Percentiles rank a stretch among this genome's conserved stretches.
These are phyloP conservation scores for Pichia sp. DNA, from an alignment of 1,139 yeast species.

Conservation along the genomic window DNA sequence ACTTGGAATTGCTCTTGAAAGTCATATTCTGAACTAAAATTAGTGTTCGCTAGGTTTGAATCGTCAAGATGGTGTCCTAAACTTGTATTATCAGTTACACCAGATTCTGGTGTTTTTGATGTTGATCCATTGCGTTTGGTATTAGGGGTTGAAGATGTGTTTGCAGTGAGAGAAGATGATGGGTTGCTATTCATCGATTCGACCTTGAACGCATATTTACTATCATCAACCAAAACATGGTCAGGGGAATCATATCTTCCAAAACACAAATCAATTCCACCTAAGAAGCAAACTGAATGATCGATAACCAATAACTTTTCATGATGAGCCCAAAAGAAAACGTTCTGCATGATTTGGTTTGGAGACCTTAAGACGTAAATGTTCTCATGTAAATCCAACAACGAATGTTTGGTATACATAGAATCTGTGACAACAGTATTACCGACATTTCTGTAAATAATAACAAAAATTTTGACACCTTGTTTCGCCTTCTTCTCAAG, in stretches of 20 bases:
- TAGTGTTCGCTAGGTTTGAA: neutral
- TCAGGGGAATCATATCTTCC: constrained; percentile 97
- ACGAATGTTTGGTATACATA: constrained; percentile 86
- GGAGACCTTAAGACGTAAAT: constrained; percentile 93
- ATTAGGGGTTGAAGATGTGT: neutral
- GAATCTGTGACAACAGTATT: constrained; percentile 92
- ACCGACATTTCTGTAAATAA: constrained; percentile 94
- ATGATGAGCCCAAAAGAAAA: constrained; percentile 98
- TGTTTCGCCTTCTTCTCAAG: constrained; percentile 87
- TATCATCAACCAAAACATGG: constrained; percentile 82
- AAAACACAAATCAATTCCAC: constrained; percentile 93
- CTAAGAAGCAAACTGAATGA: constrained; percentile 83
- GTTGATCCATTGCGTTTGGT: neutral
- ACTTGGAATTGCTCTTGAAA: constrained; percentile 47
- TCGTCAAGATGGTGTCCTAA: neutral
- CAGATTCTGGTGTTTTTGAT: neutral
- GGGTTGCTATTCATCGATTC: constrained; percentile 9
- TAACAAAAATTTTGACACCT: constrained; percentile 90
- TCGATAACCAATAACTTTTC: constrained; percentile 88
- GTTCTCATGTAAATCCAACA: constrained; percentile 79
- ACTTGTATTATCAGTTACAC: neutral
- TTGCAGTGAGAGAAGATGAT: neutral
- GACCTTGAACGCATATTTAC: constrained; percentile 38
- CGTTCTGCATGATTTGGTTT: constrained; percentile 87
- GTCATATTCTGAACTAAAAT: constrained; percentile 2